phyloP scores from a whole-genome alignment of 257 asterid genomes.

The Fraxinus excelsior region DNA sequence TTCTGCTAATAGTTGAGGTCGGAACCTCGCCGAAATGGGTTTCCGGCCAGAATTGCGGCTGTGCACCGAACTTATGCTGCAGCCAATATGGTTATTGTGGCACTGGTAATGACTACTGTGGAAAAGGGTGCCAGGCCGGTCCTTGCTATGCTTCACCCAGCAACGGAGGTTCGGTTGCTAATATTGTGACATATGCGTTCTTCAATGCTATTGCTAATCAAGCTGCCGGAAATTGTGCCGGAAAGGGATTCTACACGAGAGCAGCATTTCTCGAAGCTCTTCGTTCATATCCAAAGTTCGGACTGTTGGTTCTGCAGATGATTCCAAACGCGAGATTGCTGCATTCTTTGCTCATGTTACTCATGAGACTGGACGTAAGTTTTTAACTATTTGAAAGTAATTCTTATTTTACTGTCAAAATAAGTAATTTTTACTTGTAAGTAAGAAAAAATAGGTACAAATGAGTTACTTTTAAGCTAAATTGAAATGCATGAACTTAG shows the following conservation, averaged over 20 bases:
- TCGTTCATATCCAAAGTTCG: conserved; percentile 37
- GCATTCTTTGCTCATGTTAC: conserved; percentile 60
- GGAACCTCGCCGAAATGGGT: not conserved
- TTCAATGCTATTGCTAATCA: conserved; percentile 42
- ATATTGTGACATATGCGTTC: conserved; percentile 43
- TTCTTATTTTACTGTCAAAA: not conserved
- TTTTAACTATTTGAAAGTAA: not conserved
- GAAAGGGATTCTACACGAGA: conserved; percentile 53
- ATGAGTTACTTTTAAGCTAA: no score
- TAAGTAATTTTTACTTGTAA: not conserved
- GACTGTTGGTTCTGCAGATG: conserved; percentile 30
- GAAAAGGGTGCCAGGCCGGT: conserved; percentile 43
- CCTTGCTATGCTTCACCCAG: conserved; percentile 31
- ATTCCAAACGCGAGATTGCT: conserved; percentile 53
- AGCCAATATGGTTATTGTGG: conserved; percentile 55
- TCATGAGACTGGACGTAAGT: conserved; percentile 61
- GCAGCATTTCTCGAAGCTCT: conserved; percentile 43
- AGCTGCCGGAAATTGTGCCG: conserved; percentile 34
- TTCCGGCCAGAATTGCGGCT: conserved; percentile 47
- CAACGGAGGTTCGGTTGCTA: conserved; percentile 24
- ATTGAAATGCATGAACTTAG: no score
- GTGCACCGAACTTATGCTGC: conserved; percentile 44
- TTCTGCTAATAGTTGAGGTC: not conserved
- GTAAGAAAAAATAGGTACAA: no score
- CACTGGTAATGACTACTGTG: conserved; percentile 35